Conservation (phyloP, 208 protist species). For the Crithidia brevicula region DNA sequence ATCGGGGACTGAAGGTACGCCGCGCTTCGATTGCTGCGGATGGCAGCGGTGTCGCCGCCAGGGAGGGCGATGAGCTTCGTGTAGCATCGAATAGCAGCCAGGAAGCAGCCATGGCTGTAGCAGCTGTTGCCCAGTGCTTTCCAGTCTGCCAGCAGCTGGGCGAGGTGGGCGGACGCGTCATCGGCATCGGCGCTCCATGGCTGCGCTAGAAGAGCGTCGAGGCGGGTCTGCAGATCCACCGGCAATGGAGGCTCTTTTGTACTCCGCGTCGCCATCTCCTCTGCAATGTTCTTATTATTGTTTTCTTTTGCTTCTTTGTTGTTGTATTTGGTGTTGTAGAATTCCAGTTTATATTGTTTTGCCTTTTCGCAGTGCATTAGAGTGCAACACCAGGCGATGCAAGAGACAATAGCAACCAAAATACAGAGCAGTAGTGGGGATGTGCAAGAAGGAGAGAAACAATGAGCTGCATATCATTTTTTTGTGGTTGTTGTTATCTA, state of each 20-base stretch:
- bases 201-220: slow-evolving; percentile 24
- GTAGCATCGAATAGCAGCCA: slow-evolving; percentile 87
- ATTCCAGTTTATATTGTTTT: too few species aligned
- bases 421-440: too few species aligned
- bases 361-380: too few species aligned
- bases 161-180: slow-evolving; percentile 11
- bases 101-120: slow-evolving; percentile 59
- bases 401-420: too few species aligned
- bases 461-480: too few species aligned
- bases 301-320: neutral
- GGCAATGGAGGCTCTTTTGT: slow-evolving; percentile 58
- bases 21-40: slow-evolving; percentile 91
- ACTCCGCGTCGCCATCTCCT: slow-evolving; percentile 26
- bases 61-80: slow-evolving; percentile 56
- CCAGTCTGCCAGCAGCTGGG: slow-evolving; percentile 47
- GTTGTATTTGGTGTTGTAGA: neutral
- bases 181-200: slow-evolving; percentile 8
- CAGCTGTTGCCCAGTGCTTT: slow-evolving; percentile 84
- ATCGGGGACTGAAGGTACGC: slow-evolving; percentile 80
- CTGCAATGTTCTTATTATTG: too few species aligned
- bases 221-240: slow-evolving; percentile 36
- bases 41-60: slow-evolving; percentile 57
- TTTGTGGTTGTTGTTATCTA: too few species aligned
- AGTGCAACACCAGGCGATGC: too few species aligned
- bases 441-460: neutral